Conservation (phyloP, 768 basidiomycete species). For the Tulasnella sp. region DNA sequence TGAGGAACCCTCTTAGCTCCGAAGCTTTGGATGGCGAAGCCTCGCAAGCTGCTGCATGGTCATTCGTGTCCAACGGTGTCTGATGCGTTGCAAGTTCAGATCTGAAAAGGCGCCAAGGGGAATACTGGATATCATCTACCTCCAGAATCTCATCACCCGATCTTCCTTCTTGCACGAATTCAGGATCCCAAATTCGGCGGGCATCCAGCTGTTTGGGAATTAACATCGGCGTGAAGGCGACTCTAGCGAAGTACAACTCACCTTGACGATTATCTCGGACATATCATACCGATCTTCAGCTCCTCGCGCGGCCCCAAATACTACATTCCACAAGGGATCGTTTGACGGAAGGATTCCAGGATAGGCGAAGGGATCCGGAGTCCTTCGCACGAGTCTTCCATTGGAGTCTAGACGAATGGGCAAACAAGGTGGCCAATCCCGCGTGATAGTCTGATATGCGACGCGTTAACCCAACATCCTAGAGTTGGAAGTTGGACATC, state of each 20-base stretch:
- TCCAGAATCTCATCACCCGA: not conserved
- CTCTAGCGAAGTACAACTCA: not conserved
- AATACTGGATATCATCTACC: not conserved
- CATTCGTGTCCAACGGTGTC: not conserved
- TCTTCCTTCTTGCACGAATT: not conserved
- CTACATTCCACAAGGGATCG: not conserved
- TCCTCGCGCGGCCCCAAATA: not conserved
- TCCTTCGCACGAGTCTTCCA: not conserved
- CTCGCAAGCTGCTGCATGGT: not conserved
- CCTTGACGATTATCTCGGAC: not conserved
- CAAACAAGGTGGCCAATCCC: not conserved
- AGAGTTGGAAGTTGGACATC: not conserved
- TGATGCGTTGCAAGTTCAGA: not conserved
- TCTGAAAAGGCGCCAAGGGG: not conserved
- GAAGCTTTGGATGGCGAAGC: not conserved
- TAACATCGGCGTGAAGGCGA: not conserved
- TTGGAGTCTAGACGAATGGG: not conserved
- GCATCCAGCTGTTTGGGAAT: not conserved
- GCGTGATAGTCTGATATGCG: not conserved
- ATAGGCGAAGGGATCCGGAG: not conserved
- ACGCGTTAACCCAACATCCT: not conserved
- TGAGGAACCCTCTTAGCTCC: not conserved
- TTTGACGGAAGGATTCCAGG: not conserved
- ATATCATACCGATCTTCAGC: not conserved
- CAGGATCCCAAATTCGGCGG: not conserved